Conservation (phyloP, 208 protist species). For the Leishmania lainsoni region DNA sequence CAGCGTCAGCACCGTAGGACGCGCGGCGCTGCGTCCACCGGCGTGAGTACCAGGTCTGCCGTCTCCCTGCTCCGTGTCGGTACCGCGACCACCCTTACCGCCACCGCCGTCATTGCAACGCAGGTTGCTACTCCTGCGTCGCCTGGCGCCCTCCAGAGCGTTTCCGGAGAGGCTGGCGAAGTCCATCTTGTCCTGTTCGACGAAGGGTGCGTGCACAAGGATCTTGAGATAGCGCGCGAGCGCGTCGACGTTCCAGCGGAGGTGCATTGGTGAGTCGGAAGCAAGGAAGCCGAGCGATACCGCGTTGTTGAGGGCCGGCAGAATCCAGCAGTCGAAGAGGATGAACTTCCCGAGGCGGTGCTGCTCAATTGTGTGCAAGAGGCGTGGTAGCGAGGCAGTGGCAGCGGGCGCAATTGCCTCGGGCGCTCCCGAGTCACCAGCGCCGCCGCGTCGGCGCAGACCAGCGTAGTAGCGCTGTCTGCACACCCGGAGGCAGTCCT, state of each 20-base stretch:
- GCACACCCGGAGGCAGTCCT: conserved; percentile 28
- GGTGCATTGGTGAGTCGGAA: conserved; percentile 66
- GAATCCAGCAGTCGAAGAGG: conserved; percentile 90
- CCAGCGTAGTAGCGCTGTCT: conserved; percentile 34
- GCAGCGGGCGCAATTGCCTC: conserved; percentile 27
- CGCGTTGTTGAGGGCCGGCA: conserved; percentile 82
- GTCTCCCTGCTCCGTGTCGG: neutral
- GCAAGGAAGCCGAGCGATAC: conserved; percentile 68
- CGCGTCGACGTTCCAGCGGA: conserved; percentile 88
- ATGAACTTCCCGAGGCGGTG: conserved; percentile 83
- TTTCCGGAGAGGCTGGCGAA: conserved; percentile 20
- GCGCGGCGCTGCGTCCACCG: neutral
- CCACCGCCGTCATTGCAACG: neutral
- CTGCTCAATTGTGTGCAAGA: conserved; percentile 74
- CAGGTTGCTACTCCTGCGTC: neutral
- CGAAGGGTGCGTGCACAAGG: conserved; percentile 76
- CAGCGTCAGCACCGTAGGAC: conserved; percentile 33
- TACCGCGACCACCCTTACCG: neutral
- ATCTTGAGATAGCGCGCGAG: conserved; percentile 91
- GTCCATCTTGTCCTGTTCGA: conserved; percentile 24
- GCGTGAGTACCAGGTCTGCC: neutral
- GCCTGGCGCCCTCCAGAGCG: neutral
- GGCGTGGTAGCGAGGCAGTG: conserved; percentile 36
- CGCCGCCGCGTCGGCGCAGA: conserved; percentile 7
- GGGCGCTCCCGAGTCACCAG: neutral